These are phyloP conservation scores for Yarrowia deformans DNA, from an alignment of 805 yeast species.

Conservation along the genomic window DNA sequence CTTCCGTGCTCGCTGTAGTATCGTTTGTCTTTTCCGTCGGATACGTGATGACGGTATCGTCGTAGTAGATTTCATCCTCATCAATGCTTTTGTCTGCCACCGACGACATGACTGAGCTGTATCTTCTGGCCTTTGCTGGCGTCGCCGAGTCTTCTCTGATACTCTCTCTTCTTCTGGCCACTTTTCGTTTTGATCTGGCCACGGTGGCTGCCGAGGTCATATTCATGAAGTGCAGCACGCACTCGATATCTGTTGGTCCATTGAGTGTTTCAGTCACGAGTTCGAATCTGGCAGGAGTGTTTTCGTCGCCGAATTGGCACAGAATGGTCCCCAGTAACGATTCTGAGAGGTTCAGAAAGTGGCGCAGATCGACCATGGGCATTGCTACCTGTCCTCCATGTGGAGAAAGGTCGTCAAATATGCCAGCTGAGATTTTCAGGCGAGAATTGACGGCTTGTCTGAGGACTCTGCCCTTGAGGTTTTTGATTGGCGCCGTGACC, in stretches of 20 bases:
- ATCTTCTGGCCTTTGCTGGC: neutral
- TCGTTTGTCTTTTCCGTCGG: neutral
- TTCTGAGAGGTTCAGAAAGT: slow-evolving; percentile 22
- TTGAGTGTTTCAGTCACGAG: slow-evolving; percentile 12
- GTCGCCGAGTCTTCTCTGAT: neutral
- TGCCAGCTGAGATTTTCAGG: slow-evolving; percentile 1
- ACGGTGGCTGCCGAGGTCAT: slow-evolving; percentile 13
- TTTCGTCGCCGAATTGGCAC: slow-evolving; percentile 32
- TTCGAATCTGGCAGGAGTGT: slow-evolving; percentile 19
- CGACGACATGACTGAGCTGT: neutral
- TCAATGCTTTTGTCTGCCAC: neutral
- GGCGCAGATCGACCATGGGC: slow-evolving; percentile 13
- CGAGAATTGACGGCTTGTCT: slow-evolving; percentile 10
- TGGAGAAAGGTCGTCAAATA: slow-evolving; percentile 3
- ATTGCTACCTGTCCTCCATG: slow-evolving; percentile 21
- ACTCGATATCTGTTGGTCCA: slow-evolving; percentile 18
- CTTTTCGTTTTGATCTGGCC: slow-evolving; percentile 3
- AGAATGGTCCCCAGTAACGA: slow-evolving; percentile 1
- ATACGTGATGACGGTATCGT: neutral
- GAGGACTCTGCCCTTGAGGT: neutral
- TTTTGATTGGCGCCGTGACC: slow-evolving; percentile 22
- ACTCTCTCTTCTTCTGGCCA: neutral
- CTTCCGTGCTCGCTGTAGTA: neutral
- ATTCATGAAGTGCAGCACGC: slow-evolving; percentile 27
- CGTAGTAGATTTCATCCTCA: slow-evolving; percentile 7